Percentiles rank a stretch among this genome's conserved stretches.
These are phyloP conservation scores for Fistulifera pelliculosa DNA, from an alignment of 108 stramenopile genomes.

Conservation along the genomic window DNA sequence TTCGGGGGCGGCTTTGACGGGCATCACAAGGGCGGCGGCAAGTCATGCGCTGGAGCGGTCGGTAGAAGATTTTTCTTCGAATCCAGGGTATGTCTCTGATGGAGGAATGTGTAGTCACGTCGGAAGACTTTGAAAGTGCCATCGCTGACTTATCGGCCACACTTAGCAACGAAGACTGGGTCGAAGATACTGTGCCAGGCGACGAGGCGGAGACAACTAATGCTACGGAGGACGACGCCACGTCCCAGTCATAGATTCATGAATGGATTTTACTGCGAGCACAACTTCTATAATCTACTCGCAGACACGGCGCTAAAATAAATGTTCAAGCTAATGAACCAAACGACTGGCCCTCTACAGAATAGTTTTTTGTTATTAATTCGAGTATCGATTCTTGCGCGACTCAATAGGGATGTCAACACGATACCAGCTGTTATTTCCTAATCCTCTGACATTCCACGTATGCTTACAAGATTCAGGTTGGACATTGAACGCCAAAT, in stretches of 20 bases:
- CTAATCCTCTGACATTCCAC: conserved; percentile 80
- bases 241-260: no score
- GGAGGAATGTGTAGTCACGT: background rate
- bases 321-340: no score
- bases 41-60: conserved; percentile 67
- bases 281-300: no score
- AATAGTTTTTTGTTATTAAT: no score
- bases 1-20: conserved; percentile 69
- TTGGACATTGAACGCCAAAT: conserved; percentile 68
- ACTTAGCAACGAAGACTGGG: background rate
- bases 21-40: conserved; percentile 72
- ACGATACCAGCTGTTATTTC: conserved; percentile 70
- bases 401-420: background rate
- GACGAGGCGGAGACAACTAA: no score
- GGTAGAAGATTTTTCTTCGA: conserved; percentile 18
- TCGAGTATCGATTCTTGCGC: no score
- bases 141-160: background rate
- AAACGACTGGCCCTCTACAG: no score
- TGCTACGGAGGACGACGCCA: no score
- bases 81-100: background rate
- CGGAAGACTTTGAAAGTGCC: background rate
- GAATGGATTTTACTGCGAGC: no score
- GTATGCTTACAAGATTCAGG: conserved; percentile 61
- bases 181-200: no score
- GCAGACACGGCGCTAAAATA: no score